These are phyloP conservation scores for Amanita pseudoporphyria DNA, from an alignment of 768 basidiomycete species.

Conservation along the genomic window DNA sequence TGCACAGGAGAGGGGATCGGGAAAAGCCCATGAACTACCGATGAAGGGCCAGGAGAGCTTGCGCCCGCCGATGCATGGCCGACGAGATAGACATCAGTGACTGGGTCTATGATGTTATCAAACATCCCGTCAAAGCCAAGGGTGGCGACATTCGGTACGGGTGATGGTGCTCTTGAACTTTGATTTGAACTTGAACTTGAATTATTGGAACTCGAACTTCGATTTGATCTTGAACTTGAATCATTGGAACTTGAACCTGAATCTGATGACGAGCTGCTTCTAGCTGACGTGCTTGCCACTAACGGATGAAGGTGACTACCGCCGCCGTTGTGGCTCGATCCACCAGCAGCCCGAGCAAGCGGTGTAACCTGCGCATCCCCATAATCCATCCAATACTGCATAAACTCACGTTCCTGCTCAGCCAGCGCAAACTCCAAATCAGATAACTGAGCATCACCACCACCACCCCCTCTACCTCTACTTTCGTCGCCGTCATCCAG, in stretches of 20 bases:
- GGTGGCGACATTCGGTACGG: background rate
- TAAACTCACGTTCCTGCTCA: conserved; percentile 6
- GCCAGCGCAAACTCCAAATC: conserved; percentile 6
- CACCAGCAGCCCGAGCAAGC: background rate
- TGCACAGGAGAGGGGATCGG: background rate
- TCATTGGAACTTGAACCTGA: background rate
- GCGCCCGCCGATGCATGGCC: background rate
- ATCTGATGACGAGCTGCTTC: background rate
- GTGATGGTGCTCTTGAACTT: background rate
- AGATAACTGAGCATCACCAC: background rate
- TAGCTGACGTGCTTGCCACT: background rate
- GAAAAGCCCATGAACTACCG: background rate
- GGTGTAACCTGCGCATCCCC: background rate
- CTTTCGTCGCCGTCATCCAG: background rate
- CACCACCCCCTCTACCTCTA: no score
- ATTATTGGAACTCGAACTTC: background rate
- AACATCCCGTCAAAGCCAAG: no score
- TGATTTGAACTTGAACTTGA: background rate
- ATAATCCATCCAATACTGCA: conserved; percentile 5
- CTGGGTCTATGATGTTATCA: no score
- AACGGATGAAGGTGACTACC: background rate
- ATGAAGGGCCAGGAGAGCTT: background rate
- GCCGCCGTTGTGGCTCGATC: background rate
- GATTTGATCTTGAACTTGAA: background rate
- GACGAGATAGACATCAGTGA: no score